Evolutionary conservation across 2,329 filamentous ascomycete species (phyloP).

Genomic region (Xylariales sp.): DNA sequence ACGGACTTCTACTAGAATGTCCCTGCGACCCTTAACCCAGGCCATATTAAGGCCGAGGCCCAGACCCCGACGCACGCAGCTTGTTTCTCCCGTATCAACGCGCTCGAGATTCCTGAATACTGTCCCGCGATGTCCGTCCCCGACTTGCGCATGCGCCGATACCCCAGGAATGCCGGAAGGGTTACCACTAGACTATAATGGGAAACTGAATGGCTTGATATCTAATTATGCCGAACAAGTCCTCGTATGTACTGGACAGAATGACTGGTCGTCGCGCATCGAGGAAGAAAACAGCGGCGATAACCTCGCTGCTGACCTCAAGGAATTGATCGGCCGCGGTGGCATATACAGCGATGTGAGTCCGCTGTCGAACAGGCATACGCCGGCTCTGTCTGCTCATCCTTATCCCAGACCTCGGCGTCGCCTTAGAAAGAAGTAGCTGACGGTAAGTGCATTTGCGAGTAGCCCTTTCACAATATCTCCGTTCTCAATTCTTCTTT

Average conservation of each 20-base stretch:
- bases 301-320: conserved; percentile 78
- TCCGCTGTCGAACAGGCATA: conserved; percentile 23
- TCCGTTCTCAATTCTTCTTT: conserved; percentile 83
- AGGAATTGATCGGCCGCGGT: conserved; percentile 73
- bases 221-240: conserved; percentile 84
- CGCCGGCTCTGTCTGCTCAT: not conserved
- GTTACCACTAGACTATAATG: conserved; percentile 79
- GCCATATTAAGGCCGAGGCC: conserved; percentile 26
- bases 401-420: conserved; percentile 37
- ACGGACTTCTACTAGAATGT: conserved; percentile 36
- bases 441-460: conserved; percentile 49
- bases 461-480: conserved; percentile 84
- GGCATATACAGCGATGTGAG: conserved; percentile 75
- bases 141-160: conserved; percentile 80
- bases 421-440: conserved; percentile 35
- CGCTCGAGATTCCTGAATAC: conserved; percentile 48
- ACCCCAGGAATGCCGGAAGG: conserved; percentile 72
- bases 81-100: not conserved
- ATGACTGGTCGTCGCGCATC: conserved; percentile 85
- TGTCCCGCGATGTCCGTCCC: conserved; percentile 73
- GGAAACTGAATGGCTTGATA: conserved; percentile 80
- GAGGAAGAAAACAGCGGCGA: conserved; percentile 79
- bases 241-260: conserved; percentile 81
- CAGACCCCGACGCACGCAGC: conserved; percentile 5
- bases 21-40: conserved; percentile 41